Percentiles rank a stretch among this genome's conserved stretches.
phyloP scores from a whole-genome alignment of 805 yeast genomes.

The Clavispora vitiphila region DNA sequence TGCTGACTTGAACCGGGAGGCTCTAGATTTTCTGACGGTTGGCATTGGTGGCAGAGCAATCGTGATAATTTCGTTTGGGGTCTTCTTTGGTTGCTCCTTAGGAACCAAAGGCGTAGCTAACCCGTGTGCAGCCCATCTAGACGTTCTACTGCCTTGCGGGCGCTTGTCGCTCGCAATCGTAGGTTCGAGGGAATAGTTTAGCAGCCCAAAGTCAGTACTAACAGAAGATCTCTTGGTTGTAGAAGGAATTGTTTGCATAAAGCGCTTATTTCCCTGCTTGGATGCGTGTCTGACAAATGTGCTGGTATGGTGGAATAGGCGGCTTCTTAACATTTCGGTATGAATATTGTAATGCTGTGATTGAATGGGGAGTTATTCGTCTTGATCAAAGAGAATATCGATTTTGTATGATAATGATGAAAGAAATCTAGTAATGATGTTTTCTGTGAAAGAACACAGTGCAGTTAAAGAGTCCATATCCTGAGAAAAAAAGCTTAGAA shows the following conservation, averaged over 20 bases:
- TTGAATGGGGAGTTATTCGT: too few species aligned
- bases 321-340: conserved; percentile 8
- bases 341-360: background rate
- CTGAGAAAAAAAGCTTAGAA: background rate
- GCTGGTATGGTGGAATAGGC: conserved; percentile 5
- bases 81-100: conserved; percentile 1
- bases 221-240: conserved; percentile 10
- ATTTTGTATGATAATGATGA: too few species aligned
- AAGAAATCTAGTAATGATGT: background rate
- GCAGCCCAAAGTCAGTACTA: conserved; percentile 8
- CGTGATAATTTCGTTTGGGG: conserved; percentile 10
- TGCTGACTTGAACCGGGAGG: conserved; percentile 21
- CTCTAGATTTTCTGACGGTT: conserved; percentile 27
- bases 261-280: conserved; percentile 18
- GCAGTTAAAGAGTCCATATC: background rate
- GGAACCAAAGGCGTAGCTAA: conserved; percentile 13
- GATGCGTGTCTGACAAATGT: conserved; percentile 13
- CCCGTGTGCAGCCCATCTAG: conserved; percentile 32
- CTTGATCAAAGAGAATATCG: too few species aligned
- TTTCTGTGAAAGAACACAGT: background rate
- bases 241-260: conserved; percentile 23
- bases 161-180: conserved; percentile 2
- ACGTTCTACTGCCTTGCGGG: background rate
- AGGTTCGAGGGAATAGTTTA: conserved; percentile 6
- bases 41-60: conserved; percentile 1